Base-by-base conservation (phyloP, 2,329 filamentous ascomycete species). In the Zymoseptoria brevis region DNA sequence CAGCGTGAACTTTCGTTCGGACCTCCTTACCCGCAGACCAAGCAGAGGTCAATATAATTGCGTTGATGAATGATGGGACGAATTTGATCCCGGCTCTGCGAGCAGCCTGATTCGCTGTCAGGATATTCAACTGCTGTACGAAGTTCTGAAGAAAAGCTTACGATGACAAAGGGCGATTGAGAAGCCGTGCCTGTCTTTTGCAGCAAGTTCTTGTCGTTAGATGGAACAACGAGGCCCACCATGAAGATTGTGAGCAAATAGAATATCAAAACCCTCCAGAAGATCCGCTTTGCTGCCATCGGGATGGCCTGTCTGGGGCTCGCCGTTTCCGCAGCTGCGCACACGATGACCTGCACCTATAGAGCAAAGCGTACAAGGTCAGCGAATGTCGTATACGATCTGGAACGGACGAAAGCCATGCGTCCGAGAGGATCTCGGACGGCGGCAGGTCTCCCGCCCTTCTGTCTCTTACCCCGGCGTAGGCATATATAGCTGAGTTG, bases 1-100 rank as follows among this genome's bases (percentile, higher is more conserved):
- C 30, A 35, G 9, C 11, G 11, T 41, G 11, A 2, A 5, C 11
- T 13, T 13, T 5, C 3, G 9, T 11, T 41, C 16, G 35, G 35
- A 13, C 4, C 11, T 41, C 8, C 35, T 13, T 13, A 41, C 35
- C 83, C 50, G 85, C 81, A 50, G 77, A 81, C 58, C 85, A 73
- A 30, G 85, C 83, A 8, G 82, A 80, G 22, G 85, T 78, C 26
- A 85, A 76, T 64, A 87, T 84, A 54, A 87, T 79, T 13, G 80
- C 83, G 70, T 88, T 88, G 77, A 89, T 85, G 62, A 88, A 80
- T 30, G 79, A 80, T 30, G 84, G 83, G 19, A 88, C 78, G 2
- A 80, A 80, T 1, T 71, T 69, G 56, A 88, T 82, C 52, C 83
- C 81, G n/a, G 84, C 83, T 63, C 83, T 77, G 60, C 80, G 73